These are phyloP conservation scores for Yarrowia keelungensis DNA, from an alignment of 805 yeast species.

Conservation along the genomic window DNA sequence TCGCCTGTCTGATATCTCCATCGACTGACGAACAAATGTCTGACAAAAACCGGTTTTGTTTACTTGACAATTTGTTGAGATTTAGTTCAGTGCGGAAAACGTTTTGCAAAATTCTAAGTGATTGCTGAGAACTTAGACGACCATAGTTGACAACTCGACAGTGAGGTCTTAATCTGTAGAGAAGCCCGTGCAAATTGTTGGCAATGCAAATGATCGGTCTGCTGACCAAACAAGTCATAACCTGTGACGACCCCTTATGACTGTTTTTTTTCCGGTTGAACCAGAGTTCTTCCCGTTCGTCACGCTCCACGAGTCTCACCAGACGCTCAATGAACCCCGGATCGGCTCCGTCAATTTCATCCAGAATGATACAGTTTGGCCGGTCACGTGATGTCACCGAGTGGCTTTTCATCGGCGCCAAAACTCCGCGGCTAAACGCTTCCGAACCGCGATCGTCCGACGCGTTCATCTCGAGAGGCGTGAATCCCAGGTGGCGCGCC, in stretches of 20 bases:
- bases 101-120: slow-evolving; percentile 57
- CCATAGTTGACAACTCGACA: slow-evolving; percentile 75
- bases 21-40: slow-evolving; percentile 74
- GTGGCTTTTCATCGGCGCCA: slow-evolving; percentile 68
- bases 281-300: slow-evolving; percentile 62
- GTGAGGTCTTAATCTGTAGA: slow-evolving; percentile 74
- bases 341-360: slow-evolving; percentile 87
- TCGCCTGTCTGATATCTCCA: slow-evolving; percentile 84
- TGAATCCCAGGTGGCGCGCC: slow-evolving; percentile 82
- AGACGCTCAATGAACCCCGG: slow-evolving; percentile 60
- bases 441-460: slow-evolving; percentile 74
- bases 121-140: slow-evolving; percentile 60
- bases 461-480: slow-evolving; percentile 85
- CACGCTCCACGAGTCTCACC: slow-evolving; percentile 65
- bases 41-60: slow-evolving; percentile 53
- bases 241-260: no score
- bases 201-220: slow-evolving; percentile 94
- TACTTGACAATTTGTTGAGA: neutral
- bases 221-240: slow-evolving; percentile 53
- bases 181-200: slow-evolving; percentile 78
- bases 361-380: slow-evolving; percentile 84
- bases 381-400: slow-evolving; percentile 63
- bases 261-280: slow-evolving; percentile 44
- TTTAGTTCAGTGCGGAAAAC: slow-evolving; percentile 62
- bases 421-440: slow-evolving; percentile 61